Conservation (phyloP, 108 stramenopile genomes). For the Nitzschia sp. region DNA sequence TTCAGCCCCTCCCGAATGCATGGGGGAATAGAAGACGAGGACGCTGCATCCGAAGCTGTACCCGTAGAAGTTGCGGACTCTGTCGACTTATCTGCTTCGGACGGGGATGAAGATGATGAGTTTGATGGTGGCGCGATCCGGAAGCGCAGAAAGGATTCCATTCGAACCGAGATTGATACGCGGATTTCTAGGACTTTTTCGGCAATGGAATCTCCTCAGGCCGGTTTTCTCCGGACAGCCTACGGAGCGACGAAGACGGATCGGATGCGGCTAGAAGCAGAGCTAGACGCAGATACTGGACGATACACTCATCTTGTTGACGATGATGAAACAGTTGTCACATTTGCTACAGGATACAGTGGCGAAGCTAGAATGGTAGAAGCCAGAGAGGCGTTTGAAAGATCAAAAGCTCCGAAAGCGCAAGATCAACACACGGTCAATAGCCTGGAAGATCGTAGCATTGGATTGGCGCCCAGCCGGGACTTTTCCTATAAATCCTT, state of each 20-base stretch:
- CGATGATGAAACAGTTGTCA: conserved; percentile 86
- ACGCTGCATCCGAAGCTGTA: conserved; percentile 16
- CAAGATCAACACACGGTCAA: background rate
- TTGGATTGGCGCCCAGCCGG: background rate
- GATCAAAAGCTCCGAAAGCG: conserved; percentile 16
- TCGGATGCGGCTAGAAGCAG: conserved; percentile 71
- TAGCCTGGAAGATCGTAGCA: conserved; percentile 2
- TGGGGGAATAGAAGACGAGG: conserved; percentile 2
- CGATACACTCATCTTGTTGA: conserved; percentile 49
- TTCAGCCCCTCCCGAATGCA: conserved; percentile 6
- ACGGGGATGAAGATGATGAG: conserved; percentile 16
- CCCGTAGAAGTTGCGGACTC: background rate
- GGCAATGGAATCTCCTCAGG: conserved; percentile 27
- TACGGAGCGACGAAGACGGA: conserved; percentile 84
- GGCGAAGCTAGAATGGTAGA: conserved; percentile 20
- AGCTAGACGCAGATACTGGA: conserved; percentile 25
- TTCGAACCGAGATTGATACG: conserved; percentile 28
- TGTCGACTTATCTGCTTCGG: background rate
- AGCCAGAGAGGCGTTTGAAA: conserved; percentile 25
- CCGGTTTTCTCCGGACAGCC: conserved; percentile 65
- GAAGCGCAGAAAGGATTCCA: conserved; percentile 22
- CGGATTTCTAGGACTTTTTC: conserved; percentile 39
- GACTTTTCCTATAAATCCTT: conserved; percentile 15
- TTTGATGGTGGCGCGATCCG: conserved; percentile 36
- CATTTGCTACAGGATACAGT: conserved; percentile 40